Conservation (phyloP, 2,329 filamentous ascomycete genomes). For the Colletotrichum sansevieriae region DNA sequence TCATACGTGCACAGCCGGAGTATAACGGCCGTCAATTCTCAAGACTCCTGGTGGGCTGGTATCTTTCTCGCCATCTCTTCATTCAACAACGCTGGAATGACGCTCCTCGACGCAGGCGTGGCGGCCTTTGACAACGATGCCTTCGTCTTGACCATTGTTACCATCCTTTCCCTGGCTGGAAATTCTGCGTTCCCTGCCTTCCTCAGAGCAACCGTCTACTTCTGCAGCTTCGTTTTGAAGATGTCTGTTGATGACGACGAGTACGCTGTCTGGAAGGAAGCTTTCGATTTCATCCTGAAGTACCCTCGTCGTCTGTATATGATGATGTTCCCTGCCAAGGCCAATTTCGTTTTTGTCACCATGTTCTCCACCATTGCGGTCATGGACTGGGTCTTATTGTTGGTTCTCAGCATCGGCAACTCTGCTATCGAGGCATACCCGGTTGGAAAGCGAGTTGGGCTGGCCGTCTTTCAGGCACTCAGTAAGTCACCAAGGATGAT, state of each 20-base stretch:
- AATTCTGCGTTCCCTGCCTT: conserved; percentile 77
- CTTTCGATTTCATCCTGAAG: conserved; percentile 66
- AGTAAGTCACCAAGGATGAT: conserved; percentile 51
- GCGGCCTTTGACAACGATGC: conserved; percentile 67
- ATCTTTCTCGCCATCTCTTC: conserved; percentile 76
- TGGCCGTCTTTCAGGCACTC: conserved; percentile 74
- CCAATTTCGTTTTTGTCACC: conserved; percentile 75
- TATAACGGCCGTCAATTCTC: conserved; percentile 65
- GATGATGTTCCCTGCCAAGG: conserved; percentile 72
- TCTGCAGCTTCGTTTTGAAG: conserved; percentile 57
- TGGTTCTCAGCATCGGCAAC: conserved; percentile 75
- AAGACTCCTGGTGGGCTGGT: conserved; percentile 77
- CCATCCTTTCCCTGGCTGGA: conserved; percentile 71
- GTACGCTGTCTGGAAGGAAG: conserved; percentile 59
- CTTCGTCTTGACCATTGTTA: conserved; percentile 66
- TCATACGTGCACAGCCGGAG: conserved; percentile 64
- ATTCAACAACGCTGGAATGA: conserved; percentile 79
- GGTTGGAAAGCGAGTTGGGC: conserved; percentile 67
- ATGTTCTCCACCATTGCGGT: conserved; percentile 72
- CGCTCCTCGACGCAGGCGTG: conserved; percentile 75
- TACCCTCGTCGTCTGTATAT: conserved; percentile 72
- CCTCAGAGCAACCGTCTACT: conserved; percentile 71
- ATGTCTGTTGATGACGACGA: conserved; percentile 54
- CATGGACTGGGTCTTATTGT: conserved; percentile 75
- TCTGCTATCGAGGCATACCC: conserved; percentile 65